Evolutionary conservation across 1,284 basidiomycete species (phyloP), one percentile per base, ranked within the genome.

Genomic region (Vanrija sp.): DNA sequence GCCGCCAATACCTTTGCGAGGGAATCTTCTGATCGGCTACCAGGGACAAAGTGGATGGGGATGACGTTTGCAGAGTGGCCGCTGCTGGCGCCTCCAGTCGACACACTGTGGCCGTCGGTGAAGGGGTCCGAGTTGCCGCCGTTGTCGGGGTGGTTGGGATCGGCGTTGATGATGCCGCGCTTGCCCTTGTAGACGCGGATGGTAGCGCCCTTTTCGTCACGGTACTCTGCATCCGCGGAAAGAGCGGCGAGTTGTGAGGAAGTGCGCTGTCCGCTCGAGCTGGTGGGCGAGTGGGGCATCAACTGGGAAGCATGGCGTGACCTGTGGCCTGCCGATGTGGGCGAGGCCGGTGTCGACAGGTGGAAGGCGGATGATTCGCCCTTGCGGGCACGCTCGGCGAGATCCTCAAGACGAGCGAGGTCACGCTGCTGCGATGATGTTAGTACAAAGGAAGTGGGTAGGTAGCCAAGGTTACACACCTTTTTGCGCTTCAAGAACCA

Each of bases 1-100:
- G 42, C 38, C 16, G 46, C 46, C 14, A 51, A 27, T 4, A 51
- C 50, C 38, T 48, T 18, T 4, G 55, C 49, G 10, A 52, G 37
- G 23, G 48, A 41, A 37, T 68, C 66, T 41, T 64, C 57, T 22
- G 61, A 61, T 41, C 53, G 53, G 23, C 59, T 56, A 14, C 65
- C 62, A 12, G 74, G 72, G n/a, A 75, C 70, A 45, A 64, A 77
- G 41, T 75, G 73, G 43, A 76, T 77, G 2, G 75, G 76, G 22
- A 76, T 74, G 42, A 76, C 72, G 47, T 76, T 73, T 25, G 73
- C 72, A 14, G 64, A 63, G 35, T 65, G 62, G 10, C 63, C 66
- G 10, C 59, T 60, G 18, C 62, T 65, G 4, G 55, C 63, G 2
- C 56, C 57, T 41, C 64, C 64, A 0, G 72, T 75, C 0, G 66